Base-by-base conservation (phyloP, 1,284 basidiomycete species). In the Cutaneotrichosporon cutaneum region DNA sequence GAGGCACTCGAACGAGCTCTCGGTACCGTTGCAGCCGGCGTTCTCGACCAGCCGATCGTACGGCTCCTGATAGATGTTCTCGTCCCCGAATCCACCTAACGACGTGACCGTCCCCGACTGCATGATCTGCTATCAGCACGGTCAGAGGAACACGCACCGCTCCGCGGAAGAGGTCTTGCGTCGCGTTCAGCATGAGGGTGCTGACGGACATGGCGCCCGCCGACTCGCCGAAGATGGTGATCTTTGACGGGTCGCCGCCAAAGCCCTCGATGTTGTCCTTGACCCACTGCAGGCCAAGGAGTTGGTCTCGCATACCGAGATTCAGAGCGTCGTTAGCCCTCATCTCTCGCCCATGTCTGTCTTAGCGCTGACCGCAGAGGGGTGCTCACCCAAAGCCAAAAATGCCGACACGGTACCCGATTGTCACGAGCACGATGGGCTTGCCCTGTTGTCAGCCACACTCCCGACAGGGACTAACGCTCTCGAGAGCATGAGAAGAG, bases 281-380 rank as follows among this genome's bases (percentile, higher is more conserved):
- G 1, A 84, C 78, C 83, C 83, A 85, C 60, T 81, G 69, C 5
- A 85, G 72, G 0, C 78, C 81, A 24, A 80, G 70, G 8, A 78
- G 70, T 62, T 83, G 80, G 64, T 84, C 83, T 54, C 69, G 67
- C 26, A 80, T 59, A 21, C 80, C 80, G 16, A 80, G 71, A 59
- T 81, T 81, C 35, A 71, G 70, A 0, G 74, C 77, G 8, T 65
- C 64, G 53, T 74, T 71, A 16, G 70, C 70, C 2, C 67, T 72
- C 13, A 73, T 70, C n/a, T 75, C 75, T 1, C 62, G 62, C 18
- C 77, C 76, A 48, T 69, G 68, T 45, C 48, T 51, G 26, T 14
- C 26, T 51, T n/a, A 51, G 48, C 48, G 4, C 8, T 16, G 48
- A 16, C 26, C 26, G 16, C 7, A 9, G 10, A 8, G 3, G 14